A percentile compares a stretch with the other conserved stretches of the same genome.
Conservation (phyloP, 768 basidiomycete genomes). For the Podaxis pistillaris region DNA sequence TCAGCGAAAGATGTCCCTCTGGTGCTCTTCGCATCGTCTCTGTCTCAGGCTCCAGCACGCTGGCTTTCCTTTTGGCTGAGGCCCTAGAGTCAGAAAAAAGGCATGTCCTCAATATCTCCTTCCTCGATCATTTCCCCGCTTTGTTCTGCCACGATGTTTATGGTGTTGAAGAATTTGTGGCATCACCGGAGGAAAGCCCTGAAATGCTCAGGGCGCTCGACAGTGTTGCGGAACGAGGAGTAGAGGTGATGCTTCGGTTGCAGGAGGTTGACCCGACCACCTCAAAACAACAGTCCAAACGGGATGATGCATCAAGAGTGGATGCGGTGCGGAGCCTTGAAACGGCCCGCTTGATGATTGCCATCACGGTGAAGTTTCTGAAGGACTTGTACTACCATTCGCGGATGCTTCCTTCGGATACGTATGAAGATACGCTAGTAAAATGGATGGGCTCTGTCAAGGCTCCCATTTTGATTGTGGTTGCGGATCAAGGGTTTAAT, state of each 20-base stretch:
- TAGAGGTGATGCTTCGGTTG: slow-evolving; percentile 2
- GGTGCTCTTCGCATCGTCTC: not conserved
- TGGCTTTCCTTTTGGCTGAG: not conserved
- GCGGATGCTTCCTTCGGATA: not conserved
- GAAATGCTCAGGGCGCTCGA: slow-evolving; percentile 1
- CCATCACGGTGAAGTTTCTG: not conserved
- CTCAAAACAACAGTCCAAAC: not conserved
- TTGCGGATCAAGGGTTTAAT: not conserved
- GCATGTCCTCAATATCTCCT: not conserved
- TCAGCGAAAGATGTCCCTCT: not conserved
- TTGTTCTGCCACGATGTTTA: slow-evolving; percentile 6
- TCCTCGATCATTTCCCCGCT: slow-evolving; percentile 8
- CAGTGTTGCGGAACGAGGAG: not conserved
- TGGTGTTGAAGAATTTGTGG: not conserved
- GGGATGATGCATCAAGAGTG: not conserved
- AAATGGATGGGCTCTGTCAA: not conserved
- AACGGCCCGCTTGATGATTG: not conserved
- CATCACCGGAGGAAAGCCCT: not conserved
- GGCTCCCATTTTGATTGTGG: not conserved
- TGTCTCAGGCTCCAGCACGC: slow-evolving; percentile 3
- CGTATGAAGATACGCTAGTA: not conserved
- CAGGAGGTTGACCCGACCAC: slow-evolving; percentile 4
- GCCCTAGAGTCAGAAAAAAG: not conserved
- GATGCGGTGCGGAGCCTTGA: not conserved
- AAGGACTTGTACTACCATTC: not conserved